Base-by-base conservation (phyloP, 352 stramenopile species). In the Pythium chondricola region DNA sequence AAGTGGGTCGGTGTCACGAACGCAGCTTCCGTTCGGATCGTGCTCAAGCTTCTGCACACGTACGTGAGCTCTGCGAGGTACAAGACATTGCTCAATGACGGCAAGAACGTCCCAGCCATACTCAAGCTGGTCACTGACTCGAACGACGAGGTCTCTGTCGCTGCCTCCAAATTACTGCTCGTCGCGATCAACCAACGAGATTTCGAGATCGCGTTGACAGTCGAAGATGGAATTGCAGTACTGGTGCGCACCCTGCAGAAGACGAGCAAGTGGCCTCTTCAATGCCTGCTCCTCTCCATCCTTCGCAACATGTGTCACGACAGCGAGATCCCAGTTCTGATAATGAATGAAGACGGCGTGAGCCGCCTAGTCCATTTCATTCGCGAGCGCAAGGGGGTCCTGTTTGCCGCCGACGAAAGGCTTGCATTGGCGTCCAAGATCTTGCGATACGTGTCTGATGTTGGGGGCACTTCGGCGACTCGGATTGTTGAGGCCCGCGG, bases 211-310 rank as follows among this genome's bases (percentile, higher is more conserved):
- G 63, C 71, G 1, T 57, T 91, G 33, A 81, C 75, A 2, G 79
- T 88, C 7, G 76, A 83, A 50, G 79, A 91, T n/a, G 79, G 79
- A n/a, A 60, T 91, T 3, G 61, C 65, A 13, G 65, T 62, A 2
- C 54, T 91, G 8, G 71, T 85, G 9, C 53, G 52, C 17, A 68
- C 70, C 26, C 50, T 86, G 8, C 64, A 66, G 24, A 50, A 58
- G 41, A 64, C 71, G 0, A 64, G 14, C 2, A 61, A 62, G 11
- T 54, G 50, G 33, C 36, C 52, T 17, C 57, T 87, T 1, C 69
- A 85, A 44, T 75, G 74, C 9, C 46, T 80, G 1, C 18, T 85
- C 2, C 35, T 90, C 9, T 53, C 54, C 10, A 60, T 85, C 6
- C 37, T 88, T 17, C 55, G 62, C 2, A 69, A 68, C 27, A 76